Evolutionary conservation across 371 early-diverging fungal species (phyloP).

Genomic region (Syncephalastrum sp.): DNA sequence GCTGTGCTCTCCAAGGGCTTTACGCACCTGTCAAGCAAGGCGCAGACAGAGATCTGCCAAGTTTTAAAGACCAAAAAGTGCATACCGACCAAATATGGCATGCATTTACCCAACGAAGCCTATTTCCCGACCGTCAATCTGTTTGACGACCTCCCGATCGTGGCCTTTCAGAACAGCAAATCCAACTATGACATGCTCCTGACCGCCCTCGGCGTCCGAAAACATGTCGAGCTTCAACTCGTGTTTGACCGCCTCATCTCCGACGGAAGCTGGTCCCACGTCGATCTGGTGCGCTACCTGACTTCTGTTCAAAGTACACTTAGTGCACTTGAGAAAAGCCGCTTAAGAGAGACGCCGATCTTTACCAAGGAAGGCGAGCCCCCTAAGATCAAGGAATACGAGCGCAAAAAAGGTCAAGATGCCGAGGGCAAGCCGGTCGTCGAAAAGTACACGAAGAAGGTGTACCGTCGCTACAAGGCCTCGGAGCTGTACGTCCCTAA

Average conservation of each 20-base stretch:
- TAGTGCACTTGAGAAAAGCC: conserved; percentile 56
- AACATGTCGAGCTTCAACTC: conserved; percentile 84
- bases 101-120: conserved; percentile 66
- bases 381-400: conserved; percentile 21
- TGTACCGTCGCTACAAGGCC: conserved; percentile 62
- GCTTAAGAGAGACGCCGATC: conserved; percentile 66
- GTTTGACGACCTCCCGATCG: conserved; percentile 81
- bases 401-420: conserved; percentile 15
- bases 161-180: conserved; percentile 52
- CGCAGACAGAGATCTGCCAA: conserved; percentile 47
- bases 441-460: conserved; percentile 21
- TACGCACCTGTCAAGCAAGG: conserved; percentile 30
- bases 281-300: conserved; percentile 82
- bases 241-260: conserved; percentile 82
- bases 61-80: conserved; percentile 55
- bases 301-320: conserved; percentile 68
- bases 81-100: conserved; percentile 74
- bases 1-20: conserved; percentile 55
- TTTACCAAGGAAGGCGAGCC: conserved; percentile 63
- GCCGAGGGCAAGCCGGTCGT: conserved; percentile 16
- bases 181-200: conserved; percentile 62
- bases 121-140: conserved; percentile 82
- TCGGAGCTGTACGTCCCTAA: conserved; percentile 71
- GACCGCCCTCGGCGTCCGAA: conserved; percentile 77
- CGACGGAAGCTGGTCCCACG: conserved; percentile 85